Evolutionary conservation across 2,329 filamentous ascomycete species (phyloP).

Genomic region (Onygena corvina): DNA sequence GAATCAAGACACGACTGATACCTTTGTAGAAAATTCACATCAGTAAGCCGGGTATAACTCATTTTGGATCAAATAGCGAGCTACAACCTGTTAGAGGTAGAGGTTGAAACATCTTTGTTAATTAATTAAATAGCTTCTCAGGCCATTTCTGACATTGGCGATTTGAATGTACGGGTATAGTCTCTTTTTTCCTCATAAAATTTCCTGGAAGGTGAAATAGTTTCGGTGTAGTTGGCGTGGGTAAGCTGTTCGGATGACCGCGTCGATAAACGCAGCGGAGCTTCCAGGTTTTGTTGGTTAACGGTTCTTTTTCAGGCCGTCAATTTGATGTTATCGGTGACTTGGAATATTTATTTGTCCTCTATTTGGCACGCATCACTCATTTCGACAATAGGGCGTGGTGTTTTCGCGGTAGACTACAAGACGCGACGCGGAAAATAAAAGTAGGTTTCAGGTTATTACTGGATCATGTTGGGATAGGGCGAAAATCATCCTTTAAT

Average conservation of each 20-base stretch:
- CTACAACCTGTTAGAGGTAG: background rate
- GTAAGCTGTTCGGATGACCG: conserved; percentile 7
- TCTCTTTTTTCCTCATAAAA: conserved; percentile 22
- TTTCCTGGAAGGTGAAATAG: conserved; percentile 21
- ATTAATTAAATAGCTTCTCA: conserved; percentile 17
- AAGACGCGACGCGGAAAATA: conserved; percentile 16
- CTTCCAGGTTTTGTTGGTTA: conserved; percentile 8
- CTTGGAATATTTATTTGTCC: conserved; percentile 20
- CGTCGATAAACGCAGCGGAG: conserved; percentile 8
- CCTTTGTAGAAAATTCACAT: background rate
- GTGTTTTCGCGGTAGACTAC: conserved; percentile 21
- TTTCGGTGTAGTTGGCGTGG: conserved; percentile 15
- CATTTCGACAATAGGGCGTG: conserved; percentile 23
- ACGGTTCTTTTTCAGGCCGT: conserved; percentile 18
- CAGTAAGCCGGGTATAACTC: background rate
- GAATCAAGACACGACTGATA: background rate
- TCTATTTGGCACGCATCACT: conserved; percentile 11
- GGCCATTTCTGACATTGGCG: conserved; percentile 26
- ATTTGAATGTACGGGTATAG: conserved; percentile 20
- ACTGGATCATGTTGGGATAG: no score
- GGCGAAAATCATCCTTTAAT: no score
- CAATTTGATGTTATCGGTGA: conserved; percentile 25
- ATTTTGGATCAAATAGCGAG: background rate
- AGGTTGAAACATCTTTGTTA: background rate
- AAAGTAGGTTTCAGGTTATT: conserved; percentile 11